Evolutionary conservation across 805 yeast species (phyloP).

Genomic region (Ogataea allantospora): DNA sequence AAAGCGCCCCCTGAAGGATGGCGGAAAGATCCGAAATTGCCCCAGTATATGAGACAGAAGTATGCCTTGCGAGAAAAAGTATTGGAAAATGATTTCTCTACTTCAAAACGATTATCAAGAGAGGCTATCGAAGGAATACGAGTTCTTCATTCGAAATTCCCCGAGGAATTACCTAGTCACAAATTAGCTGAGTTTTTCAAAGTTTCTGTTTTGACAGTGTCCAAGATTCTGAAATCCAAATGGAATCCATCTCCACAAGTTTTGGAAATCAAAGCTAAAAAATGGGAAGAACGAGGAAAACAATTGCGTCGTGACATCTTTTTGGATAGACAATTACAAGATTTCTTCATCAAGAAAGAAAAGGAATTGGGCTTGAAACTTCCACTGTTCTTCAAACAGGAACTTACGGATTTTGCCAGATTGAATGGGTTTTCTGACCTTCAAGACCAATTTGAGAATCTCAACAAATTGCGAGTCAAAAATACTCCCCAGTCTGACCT

Average conservation of each 20-base stretch:
- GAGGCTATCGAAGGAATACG: constrained; percentile 67
- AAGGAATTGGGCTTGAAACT: constrained; percentile 28
- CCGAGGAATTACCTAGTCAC: constrained; percentile 53
- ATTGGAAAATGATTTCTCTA: constrained; percentile 60
- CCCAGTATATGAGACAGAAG: constrained; percentile 72
- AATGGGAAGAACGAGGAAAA: constrained; percentile 55
- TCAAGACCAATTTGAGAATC: constrained; percentile 22
- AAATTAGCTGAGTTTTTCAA: constrained; percentile 63
- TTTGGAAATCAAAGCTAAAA: constrained; percentile 39
- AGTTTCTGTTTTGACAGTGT: constrained; percentile 77
- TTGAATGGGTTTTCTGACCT: constrained; percentile 26
- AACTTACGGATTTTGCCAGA: constrained; percentile 23
- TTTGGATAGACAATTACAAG: constrained; percentile 25
- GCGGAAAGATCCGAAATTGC: constrained; percentile 42
- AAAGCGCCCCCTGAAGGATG: constrained; percentile 45
- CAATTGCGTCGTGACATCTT: constrained; percentile 25
- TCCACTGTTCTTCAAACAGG: constrained; percentile 30
- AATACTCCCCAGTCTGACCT: constrained; percentile 3
- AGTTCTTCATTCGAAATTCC: constrained; percentile 51
- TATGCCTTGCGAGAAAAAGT: constrained; percentile 61
- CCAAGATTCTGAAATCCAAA: constrained; percentile 72
- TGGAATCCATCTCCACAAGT: constrained; percentile 72
- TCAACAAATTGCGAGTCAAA: constrained; percentile 25
- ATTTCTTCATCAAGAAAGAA: constrained; percentile 32
- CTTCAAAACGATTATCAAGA: constrained; percentile 63